These are phyloP conservation scores for Euphorbia lathyris DNA, from an alignment of 345 rosid genomes.

Conservation along the genomic window DNA sequence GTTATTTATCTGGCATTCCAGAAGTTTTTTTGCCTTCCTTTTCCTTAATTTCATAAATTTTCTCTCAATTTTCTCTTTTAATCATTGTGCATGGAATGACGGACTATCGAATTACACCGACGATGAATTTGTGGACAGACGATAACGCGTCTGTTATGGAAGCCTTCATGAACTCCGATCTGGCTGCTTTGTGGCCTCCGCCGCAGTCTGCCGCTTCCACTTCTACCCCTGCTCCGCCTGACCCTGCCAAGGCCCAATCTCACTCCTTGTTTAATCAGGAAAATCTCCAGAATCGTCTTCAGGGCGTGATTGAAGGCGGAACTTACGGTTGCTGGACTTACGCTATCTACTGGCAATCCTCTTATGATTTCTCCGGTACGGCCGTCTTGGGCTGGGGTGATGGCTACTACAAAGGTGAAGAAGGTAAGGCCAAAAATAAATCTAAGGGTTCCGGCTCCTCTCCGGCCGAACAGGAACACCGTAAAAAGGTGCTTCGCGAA, in stretches of 20 bases:
- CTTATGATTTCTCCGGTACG: constrained; percentile 60
- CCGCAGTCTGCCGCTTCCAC: constrained; percentile 39
- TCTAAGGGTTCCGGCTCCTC: constrained; percentile 28
- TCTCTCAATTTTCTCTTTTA: not conserved
- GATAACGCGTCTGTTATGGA: constrained; percentile 89
- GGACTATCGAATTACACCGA: constrained; percentile 44
- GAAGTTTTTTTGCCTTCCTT: not conserved
- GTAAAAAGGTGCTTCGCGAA: constrained; percentile 70
- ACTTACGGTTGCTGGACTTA: constrained; percentile 69
- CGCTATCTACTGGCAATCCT: constrained; percentile 94
- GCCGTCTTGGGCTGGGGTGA: constrained; percentile 83
- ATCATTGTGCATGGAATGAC: constrained; percentile 32
- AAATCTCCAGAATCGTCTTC: constrained; percentile 86
- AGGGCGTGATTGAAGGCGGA: constrained; percentile 67
- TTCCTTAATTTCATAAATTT: too few relatives aligned
- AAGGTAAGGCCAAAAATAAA: constrained; percentile 50
- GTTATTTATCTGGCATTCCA: not conserved
- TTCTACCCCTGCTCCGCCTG: constrained; percentile 10
- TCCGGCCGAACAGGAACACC: constrained; percentile 71
- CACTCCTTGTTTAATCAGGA: constrained; percentile 55
- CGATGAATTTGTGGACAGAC: constrained; percentile 85
- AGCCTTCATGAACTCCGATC: constrained; percentile 89
- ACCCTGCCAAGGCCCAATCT: constrained; percentile 9
- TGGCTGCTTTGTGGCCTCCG: constrained; percentile 66
- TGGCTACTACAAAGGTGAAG: constrained; percentile 90